A percentile compares a stretch with the other conserved stretches of the same genome.
phyloP scores from a whole-genome alignment of 2,329 filamentous ascomycete genomes.

The Ophioceras dolichostomum region DNA sequence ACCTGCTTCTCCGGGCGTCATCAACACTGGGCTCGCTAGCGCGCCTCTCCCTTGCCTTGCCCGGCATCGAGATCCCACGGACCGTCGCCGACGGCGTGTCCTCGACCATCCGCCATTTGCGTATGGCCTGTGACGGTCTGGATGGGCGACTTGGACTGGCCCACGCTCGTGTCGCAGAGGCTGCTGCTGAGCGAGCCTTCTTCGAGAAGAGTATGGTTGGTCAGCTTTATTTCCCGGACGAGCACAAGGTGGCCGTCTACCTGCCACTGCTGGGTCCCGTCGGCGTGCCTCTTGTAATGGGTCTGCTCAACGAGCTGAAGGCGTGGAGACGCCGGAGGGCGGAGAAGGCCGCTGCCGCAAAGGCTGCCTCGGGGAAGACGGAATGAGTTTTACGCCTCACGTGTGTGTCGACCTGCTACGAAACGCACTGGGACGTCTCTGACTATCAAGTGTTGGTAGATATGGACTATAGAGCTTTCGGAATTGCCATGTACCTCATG shows the following conservation, averaged over 20 bases:
- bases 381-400: slow-evolving; percentile 10
- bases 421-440: no score
- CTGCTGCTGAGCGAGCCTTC: slow-evolving; percentile 84
- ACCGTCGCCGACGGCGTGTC: slow-evolving; percentile 79
- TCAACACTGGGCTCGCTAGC: slow-evolving; percentile 90
- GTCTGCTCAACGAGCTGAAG: slow-evolving; percentile 69
- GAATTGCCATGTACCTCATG: no score
- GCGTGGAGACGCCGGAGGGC: slow-evolving; percentile 38
- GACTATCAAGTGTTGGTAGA: neutral
- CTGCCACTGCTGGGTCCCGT: slow-evolving; percentile 82
- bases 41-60: slow-evolving; percentile 69
- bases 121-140: slow-evolving; percentile 63
- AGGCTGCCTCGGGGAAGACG: slow-evolving; percentile 22
- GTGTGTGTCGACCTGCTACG: no score
- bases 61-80: slow-evolving; percentile 81
- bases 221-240: slow-evolving; percentile 95
- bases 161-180: slow-evolving; percentile 74
- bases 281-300: slow-evolving; percentile 79
- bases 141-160: slow-evolving; percentile 38
- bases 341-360: slow-evolving; percentile 23
- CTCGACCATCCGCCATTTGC: slow-evolving; percentile 65
- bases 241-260: slow-evolving; percentile 96
- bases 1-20: slow-evolving; percentile 77
- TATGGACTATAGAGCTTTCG: no score
- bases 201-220: slow-evolving; percentile 99